phyloP scores from a whole-genome alignment of 169 alveolate species.

The Cryptosporidium sp. region DNA sequence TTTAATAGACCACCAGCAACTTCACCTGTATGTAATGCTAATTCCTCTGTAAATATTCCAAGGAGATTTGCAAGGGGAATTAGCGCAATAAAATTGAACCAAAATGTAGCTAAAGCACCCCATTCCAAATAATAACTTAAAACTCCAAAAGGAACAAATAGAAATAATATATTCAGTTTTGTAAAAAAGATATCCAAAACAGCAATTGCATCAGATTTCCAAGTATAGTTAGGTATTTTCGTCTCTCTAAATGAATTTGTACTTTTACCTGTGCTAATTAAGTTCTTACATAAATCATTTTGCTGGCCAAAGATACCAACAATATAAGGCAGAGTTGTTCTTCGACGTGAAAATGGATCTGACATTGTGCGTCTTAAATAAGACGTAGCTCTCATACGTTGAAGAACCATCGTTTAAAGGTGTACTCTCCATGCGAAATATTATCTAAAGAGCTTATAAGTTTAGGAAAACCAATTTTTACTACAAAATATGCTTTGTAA shows the following conservation, averaged over 20 bases:
- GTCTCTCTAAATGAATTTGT: conserved; percentile 49
- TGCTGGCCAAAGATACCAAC: conserved; percentile 39
- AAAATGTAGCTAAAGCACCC: conserved; percentile 80
- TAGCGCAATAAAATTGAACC: conserved; percentile 84
- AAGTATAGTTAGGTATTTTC: conserved; percentile 69
- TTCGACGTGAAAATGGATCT: conserved; percentile 77
- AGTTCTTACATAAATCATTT: conserved; percentile 43
- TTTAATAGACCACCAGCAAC: conserved; percentile 88
- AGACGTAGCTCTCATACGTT: conserved; percentile 83
- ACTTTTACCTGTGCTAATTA: conserved; percentile 25
- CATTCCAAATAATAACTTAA: conserved; percentile 78
- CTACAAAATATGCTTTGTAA: background rate
- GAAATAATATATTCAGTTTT: conserved; percentile 77
- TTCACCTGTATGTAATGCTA: conserved; percentile 88
- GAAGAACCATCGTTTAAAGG: conserved; percentile 79
- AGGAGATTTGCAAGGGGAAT: conserved; percentile 88
- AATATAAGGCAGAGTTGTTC: conserved; percentile 63
- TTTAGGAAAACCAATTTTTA: background rate
- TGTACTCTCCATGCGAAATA: background rate
- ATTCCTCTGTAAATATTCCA: conserved; percentile 88
- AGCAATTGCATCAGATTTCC: conserved; percentile 77
- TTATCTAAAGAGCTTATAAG: background rate
- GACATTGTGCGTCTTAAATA: conserved; percentile 82
- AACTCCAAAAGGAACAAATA: conserved; percentile 82
- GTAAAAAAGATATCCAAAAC: conserved; percentile 71